Evolutionary conservation across 345 rosid species (phyloP).

Genomic region (Brassica rapa): DNA sequence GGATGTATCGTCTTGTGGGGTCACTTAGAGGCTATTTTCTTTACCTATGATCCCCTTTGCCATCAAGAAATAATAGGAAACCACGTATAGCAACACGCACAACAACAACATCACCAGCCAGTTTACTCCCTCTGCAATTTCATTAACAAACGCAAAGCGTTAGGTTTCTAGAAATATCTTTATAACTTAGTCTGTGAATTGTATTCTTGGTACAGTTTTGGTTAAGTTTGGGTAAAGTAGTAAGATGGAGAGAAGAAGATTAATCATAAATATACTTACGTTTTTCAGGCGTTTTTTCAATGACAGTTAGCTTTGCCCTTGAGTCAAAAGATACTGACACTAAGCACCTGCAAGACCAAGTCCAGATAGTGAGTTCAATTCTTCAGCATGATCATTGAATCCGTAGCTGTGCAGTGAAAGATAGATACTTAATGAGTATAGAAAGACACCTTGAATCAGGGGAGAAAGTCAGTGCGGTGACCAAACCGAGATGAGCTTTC

Average conservation of each 20-base stretch:
- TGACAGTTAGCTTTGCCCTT: slow-evolving; percentile 75
- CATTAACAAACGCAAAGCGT: slow-evolving; percentile 10
- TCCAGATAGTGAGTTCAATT: slow-evolving; percentile 3
- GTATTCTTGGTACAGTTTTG: slow-evolving; percentile 2
- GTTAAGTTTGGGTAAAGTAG: not conserved
- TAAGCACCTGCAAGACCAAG: slow-evolving; percentile 59
- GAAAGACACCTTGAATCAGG: slow-evolving; percentile 79
- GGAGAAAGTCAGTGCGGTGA: slow-evolving; percentile 79
- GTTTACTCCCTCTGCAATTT: slow-evolving; percentile 34
- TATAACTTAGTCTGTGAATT: not conserved
- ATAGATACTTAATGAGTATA: slow-evolving; percentile 2
- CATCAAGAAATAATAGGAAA: slow-evolving; percentile 29
- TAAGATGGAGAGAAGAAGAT: not conserved
- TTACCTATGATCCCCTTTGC: slow-evolving; percentile 24
- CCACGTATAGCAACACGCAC: slow-evolving; percentile 25
- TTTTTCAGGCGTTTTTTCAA: slow-evolving; percentile 36
- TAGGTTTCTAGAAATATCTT: slow-evolving; percentile 3
- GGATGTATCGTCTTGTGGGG: not conserved
- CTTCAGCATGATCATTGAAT: not conserved
- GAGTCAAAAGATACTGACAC: slow-evolving; percentile 87
- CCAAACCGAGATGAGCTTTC: slow-evolving; percentile 87
- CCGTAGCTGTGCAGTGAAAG: not conserved
- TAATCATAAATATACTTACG: slow-evolving; percentile 8
- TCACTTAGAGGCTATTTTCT: not conserved
- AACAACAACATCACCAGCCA: slow-evolving; percentile 13